Base-by-base conservation (phyloP, 2,329 filamentous ascomycete species). In the Tolypocladium amazonense region DNA sequence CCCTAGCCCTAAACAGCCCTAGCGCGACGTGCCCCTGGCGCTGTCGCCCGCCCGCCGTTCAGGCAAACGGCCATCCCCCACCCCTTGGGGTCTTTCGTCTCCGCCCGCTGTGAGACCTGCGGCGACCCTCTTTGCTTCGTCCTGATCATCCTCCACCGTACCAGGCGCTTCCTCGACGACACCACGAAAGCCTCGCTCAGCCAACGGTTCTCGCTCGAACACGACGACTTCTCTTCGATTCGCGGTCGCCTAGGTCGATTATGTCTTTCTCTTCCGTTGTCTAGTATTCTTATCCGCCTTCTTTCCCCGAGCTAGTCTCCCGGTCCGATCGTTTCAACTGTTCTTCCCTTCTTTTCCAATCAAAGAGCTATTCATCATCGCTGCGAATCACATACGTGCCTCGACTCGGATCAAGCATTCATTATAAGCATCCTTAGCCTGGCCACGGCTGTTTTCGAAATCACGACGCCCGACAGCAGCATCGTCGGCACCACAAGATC, bases 221-320 rank as follows among this genome's bases (percentile, higher is more conserved):
- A 62, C 50, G 41, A 30, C 55, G 45, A 61, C 60, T 63, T 58
- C 61, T 62, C 60, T 62, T 65, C 61, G 58, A 56, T 64, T 66
- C 58, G 60, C 23, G 56, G 57, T 59, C 59, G 59, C 59, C 56
- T 12, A 59, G 68, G 68, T 67, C 67, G 72, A 75, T 68, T 64
- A 75, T 75, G 72, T 73, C 67, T 67, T 63, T 67, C 65, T 62
- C 65, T 69, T 70, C 64, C 58, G 62, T 58, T 59, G 56, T 66
- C 64, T 64, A 64, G 62, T 65, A 55, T 25, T 57, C 38, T 58
- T 50, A 52, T 60, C 38, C 58, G 50, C 30, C 52, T 58, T 55
- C 38, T 66, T 65, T 63, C 33, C 45, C 12, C 59, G 64, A 65
- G 64, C 64, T 60, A 64, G 62, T 56, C 64, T 65, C 62, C 56